These are phyloP conservation scores for Mycena galericulata DNA, from an alignment of 768 basidiomycete species.

Conservation along the genomic window DNA sequence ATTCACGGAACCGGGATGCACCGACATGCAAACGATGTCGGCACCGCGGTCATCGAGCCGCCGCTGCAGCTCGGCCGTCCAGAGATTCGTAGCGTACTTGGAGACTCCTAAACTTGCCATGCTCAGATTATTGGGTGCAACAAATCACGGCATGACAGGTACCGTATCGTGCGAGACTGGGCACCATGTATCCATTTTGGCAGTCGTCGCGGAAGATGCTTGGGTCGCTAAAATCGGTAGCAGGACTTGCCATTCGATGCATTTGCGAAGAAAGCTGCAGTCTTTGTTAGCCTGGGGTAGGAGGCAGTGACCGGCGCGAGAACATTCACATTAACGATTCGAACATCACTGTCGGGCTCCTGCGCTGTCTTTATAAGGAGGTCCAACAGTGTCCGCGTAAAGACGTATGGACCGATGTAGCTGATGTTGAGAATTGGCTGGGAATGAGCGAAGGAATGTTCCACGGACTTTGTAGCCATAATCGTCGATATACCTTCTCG, in stretches of 20 bases:
- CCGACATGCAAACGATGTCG: slow-evolving; percentile 48
- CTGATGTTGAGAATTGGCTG: slow-evolving; percentile 45
- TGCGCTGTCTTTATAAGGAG: slow-evolving; percentile 62
- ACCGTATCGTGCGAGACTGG: slow-evolving; percentile 44
- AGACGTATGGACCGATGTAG: slow-evolving; percentile 64
- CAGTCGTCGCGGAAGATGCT: slow-evolving; percentile 47
- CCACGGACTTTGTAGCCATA: slow-evolving; percentile 42
- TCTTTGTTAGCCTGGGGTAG: not conserved
- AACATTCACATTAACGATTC: slow-evolving; percentile 63
- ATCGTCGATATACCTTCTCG: not conserved
- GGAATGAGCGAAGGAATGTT: not conserved
- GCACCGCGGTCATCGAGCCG: slow-evolving; percentile 46
- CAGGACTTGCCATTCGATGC: slow-evolving; percentile 27
- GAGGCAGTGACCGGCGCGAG: slow-evolving; percentile 31
- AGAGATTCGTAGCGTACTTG: slow-evolving; percentile 66
- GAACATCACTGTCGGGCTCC: slow-evolving; percentile 64
- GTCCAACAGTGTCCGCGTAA: slow-evolving; percentile 67
- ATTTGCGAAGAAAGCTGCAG: slow-evolving; percentile 49
- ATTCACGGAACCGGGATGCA: slow-evolving; percentile 57
- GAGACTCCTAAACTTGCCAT: slow-evolving; percentile 28
- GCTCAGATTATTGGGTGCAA: slow-evolving; percentile 36
- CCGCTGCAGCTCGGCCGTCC: slow-evolving; percentile 61
- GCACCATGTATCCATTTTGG: slow-evolving; percentile 32
- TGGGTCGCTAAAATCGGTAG: slow-evolving; percentile 32
- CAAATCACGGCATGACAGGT: not conserved